Percentiles rank a stretch among this genome's conserved stretches.
Conservation (phyloP, 331 rosid genomes). For the Dryas integrifolia region DNA sequence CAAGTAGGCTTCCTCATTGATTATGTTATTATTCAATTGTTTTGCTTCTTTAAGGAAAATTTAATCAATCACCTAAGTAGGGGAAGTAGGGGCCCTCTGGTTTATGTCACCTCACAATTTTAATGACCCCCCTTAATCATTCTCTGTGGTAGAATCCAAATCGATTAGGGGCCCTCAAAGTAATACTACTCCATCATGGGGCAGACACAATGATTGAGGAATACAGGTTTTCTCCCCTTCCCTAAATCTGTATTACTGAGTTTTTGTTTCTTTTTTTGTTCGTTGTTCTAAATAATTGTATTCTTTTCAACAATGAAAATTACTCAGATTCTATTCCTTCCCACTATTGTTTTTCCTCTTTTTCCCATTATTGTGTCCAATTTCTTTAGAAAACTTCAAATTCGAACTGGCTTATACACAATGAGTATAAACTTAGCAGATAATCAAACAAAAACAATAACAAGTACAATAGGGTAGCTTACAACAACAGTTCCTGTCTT, state of each 20-base stretch:
- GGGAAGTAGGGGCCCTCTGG: constrained; percentile 20
- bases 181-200: neutral
- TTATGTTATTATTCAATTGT: constrained; percentile 11
- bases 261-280: too few species aligned
- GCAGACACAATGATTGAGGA: neutral
- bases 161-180: constrained; percentile 3
- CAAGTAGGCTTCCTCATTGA: constrained; percentile 17
- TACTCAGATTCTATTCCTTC: too few species aligned
- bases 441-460: neutral
- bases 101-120: constrained; percentile 3
- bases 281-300: too few species aligned
- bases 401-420: neutral
- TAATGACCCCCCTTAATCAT: neutral
- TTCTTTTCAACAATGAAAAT: too few species aligned
- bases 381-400: too few species aligned
- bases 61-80: constrained; percentile 14
- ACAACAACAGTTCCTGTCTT: neutral
- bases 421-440: neutral
- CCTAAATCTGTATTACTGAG: neutral
- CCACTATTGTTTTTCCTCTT: too few species aligned
- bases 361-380: neutral
- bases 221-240: too few species aligned
- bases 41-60: neutral
- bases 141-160: neutral
- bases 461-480: neutral